Evolutionary conservation across 2,329 filamentous ascomycete species (phyloP), one percentile per base, ranked within the genome.

Genomic region (Xenosphaeropsis pyriputrescens): DNA sequence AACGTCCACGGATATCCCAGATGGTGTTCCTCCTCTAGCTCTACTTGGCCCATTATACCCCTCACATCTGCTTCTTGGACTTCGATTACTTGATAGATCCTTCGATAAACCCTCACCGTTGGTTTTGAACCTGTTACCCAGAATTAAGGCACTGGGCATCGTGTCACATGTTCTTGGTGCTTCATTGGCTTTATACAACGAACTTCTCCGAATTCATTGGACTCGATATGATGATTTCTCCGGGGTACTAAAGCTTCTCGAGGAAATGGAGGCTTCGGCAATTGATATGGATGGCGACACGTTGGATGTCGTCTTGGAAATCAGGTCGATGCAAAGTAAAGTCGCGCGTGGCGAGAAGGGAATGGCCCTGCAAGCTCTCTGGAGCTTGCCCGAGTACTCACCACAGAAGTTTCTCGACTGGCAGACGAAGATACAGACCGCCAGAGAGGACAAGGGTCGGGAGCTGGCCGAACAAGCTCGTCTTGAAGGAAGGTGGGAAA

Each of bases 111-210:
- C 71, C 0, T 85, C 80, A 1, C 62, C 67, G 0, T 62, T 81
- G 1, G 63, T 66, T 0, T 65, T 81, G 33, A 64, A 66, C 33
- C 57, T 86, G 18, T 62, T 88, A 1, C 79, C 81, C 0, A 68
- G 70, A 6, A 61, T 86, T 47, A 82, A 81, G 51, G 63, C 68
- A 33, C 63, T 84, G 0, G 81, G 82, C 2, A 66, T 80, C 2
- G 69, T 72, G 1, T 79, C 79, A 0, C 84, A 79, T 50, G 75
- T 84, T 6, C 67, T 89, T 1, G 82, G 80, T 35, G 77, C 73
- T 5, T 76, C 75, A 14, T 80, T 79, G 0, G 61, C 68, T 0
- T 71, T 88, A 32, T 88, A 83, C 61, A 77, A 80, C 50, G 64
- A 72, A 35, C 65, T 85, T 26, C 63, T 84, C 17, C 56, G 63